These are phyloP conservation scores for Neofusicoccum kwambonambiense DNA, from an alignment of 2,329 filamentous ascomycete species.

Conservation along the genomic window DNA sequence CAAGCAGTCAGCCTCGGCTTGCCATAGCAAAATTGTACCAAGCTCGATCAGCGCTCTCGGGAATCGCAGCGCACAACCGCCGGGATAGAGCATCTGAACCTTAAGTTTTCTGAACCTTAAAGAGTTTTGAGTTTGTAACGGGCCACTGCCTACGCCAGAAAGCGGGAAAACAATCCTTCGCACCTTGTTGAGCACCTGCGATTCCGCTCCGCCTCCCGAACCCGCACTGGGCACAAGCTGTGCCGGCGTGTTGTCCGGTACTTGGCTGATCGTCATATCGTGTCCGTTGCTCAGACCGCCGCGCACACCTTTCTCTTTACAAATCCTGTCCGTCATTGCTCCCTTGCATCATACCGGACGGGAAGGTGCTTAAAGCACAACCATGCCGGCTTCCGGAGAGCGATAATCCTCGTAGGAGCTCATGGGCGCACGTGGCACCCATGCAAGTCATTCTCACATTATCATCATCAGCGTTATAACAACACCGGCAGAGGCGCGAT, in stretches of 20 bases:
- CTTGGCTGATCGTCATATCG: constrained; percentile 13
- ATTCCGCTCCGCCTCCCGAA: background rate
- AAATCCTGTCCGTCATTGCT: constrained; percentile 4
- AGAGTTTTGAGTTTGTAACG: constrained; percentile 5
- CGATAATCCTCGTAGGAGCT: background rate
- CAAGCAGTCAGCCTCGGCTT: background rate
- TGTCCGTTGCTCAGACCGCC: background rate
- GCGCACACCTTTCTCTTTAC: background rate
- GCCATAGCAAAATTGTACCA: background rate
- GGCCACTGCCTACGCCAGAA: background rate
- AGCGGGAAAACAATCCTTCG: background rate
- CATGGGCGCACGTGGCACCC: constrained; percentile 2
- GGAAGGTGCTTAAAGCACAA: background rate
- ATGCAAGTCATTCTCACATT: background rate
- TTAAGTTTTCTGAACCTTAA: background rate
- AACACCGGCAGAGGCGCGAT: background rate
- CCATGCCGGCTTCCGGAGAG: background rate
- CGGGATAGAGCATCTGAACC: background rate
- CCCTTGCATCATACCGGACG: constrained; percentile 7
- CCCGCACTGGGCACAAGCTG: constrained; percentile 5
- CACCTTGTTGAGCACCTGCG: background rate
- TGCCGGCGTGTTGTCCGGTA: background rate
- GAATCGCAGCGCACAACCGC: background rate
- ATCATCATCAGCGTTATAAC: background rate
- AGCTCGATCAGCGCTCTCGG: background rate